A percentile compares a stretch with the other conserved stretches of the same genome.
Evolutionary conservation across 2,329 filamentous ascomycete species (phyloP).

Genomic region (Lasiodiplodia hormozganensis): DNA sequence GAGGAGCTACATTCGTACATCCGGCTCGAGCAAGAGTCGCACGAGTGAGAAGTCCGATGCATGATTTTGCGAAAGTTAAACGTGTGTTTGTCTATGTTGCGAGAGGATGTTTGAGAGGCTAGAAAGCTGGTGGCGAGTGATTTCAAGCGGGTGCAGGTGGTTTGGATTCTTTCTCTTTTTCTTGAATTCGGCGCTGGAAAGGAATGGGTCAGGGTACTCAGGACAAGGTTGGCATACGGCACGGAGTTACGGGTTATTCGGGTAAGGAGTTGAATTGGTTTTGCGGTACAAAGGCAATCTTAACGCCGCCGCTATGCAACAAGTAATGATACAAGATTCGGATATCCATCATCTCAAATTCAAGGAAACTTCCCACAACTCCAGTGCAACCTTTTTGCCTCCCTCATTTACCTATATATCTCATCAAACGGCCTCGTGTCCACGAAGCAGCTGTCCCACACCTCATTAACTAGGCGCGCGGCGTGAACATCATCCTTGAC

Average conservation of each 20-base stretch:
- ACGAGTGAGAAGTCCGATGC: constrained; percentile 29
- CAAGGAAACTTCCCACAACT: background rate
- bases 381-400: background rate
- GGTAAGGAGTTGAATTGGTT: constrained; percentile 29
- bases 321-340: constrained; percentile 28
- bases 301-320: constrained; percentile 30
- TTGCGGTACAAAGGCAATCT: constrained; percentile 22
- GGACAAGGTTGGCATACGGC: constrained; percentile 12
- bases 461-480: constrained; percentile 87
- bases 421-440: constrained; percentile 97
- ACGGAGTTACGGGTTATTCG: constrained; percentile 12
- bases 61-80: background rate
- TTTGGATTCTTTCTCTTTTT: background rate
- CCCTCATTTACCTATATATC: constrained; percentile 73
- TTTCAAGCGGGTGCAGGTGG: constrained; percentile 13
- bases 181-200: constrained; percentile 10
- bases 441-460: constrained; percentile 97
- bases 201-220: background rate
- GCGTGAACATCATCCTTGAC: constrained; percentile 90
- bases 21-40: constrained; percentile 27
- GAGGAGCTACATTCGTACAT: constrained; percentile 42
- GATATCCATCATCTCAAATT: constrained; percentile 16
- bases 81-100: background rate
- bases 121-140: background rate
- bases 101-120: background rate